phyloP scores from a whole-genome alignment of 148 eudicot species.

The Silene uniflora region DNA sequence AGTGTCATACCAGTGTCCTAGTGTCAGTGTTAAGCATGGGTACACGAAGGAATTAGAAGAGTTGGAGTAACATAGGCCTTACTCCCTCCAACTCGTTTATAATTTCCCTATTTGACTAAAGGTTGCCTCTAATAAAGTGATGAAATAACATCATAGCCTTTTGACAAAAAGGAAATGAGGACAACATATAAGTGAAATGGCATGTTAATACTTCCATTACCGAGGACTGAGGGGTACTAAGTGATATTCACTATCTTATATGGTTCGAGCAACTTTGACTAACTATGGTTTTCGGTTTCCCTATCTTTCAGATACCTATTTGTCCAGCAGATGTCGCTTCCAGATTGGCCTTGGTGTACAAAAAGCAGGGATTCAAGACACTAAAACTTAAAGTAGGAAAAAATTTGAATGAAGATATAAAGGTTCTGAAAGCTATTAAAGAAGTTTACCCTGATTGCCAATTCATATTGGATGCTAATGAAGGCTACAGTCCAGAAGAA shows the following conservation, averaged over 20 bases:
- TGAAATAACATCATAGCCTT: neutral
- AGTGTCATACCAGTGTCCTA: too few species aligned
- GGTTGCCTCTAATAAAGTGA: too few species aligned
- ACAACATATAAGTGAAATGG: too few species aligned
- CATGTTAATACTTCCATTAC: too few species aligned
- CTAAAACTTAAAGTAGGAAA: slow-evolving; percentile 92
- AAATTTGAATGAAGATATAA: slow-evolving; percentile 57
- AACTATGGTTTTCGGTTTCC: slow-evolving; percentile 1
- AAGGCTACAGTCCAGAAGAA: slow-evolving; percentile 70
- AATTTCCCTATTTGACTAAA: too few species aligned
- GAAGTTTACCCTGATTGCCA: slow-evolving; percentile 56
- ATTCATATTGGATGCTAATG: slow-evolving; percentile 85
- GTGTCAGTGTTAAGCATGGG: too few species aligned
- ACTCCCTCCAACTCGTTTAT: too few species aligned
- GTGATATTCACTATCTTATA: too few species aligned
- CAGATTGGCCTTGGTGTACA: slow-evolving; percentile 62
- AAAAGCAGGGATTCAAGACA: slow-evolving; percentile 62
- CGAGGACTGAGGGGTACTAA: too few species aligned
- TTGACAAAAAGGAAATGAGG: too few species aligned
- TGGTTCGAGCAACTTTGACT: neutral
- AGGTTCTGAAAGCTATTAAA: slow-evolving; percentile 68
- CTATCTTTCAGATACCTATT: slow-evolving; percentile 65
- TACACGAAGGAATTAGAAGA: too few species aligned
- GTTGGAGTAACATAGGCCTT: too few species aligned
- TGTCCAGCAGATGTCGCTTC: slow-evolving; percentile 60